Conservation (phyloP, 305 asterid genomes). For the Fraxinus baroniana region DNA sequence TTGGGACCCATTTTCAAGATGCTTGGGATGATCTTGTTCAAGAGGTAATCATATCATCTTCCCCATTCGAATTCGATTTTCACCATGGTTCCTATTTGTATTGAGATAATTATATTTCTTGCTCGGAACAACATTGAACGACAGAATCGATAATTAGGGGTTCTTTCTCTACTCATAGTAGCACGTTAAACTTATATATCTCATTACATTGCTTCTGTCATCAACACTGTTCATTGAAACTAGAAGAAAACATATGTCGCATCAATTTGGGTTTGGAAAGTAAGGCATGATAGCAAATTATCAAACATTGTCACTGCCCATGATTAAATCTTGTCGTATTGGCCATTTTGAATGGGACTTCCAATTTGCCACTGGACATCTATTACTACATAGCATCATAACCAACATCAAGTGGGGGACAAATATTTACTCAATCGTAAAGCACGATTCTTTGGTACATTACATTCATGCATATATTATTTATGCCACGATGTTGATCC, state of each 20-base stretch:
- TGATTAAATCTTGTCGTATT: background rate
- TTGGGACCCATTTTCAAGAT: constrained; percentile 91
- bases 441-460: background rate
- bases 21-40: constrained; percentile 98
- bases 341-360: background rate
- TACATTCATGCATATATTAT: background rate
- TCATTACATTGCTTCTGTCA: background rate
- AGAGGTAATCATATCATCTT: constrained; percentile 50
- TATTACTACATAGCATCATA: background rate
- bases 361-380: background rate
- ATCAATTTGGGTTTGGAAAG: background rate
- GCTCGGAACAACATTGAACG: background rate
- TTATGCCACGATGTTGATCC: background rate
- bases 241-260: background rate
- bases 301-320: background rate
- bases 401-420: background rate
- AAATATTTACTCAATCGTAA: background rate
- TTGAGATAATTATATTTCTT: background rate
- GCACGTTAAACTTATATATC: background rate
- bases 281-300: background rate
- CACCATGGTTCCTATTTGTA: background rate
- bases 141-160: background rate
- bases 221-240: background rate
- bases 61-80: background rate
- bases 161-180: background rate